Percentiles rank a stretch among this genome's conserved stretches.
phyloP scores from a whole-genome alignment of 768 basidiomycete species.

The Chiua virens region DNA sequence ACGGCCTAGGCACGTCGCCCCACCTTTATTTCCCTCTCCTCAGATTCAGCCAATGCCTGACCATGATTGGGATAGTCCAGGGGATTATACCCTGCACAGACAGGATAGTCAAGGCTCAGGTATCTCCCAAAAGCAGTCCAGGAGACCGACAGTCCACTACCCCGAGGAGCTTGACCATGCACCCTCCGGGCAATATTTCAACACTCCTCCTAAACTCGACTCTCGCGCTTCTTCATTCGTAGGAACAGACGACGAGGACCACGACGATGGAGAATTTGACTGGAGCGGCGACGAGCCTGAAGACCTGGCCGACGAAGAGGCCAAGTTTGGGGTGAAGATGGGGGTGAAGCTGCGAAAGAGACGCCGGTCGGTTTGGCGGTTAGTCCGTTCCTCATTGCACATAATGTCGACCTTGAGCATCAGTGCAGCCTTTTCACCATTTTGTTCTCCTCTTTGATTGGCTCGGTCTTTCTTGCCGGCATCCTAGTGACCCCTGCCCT shows the following conservation, averaged over 20 bases:
- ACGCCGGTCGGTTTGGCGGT: slow-evolving; percentile 59
- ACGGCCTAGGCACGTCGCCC: slow-evolving; percentile 15
- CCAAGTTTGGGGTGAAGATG: slow-evolving; percentile 62
- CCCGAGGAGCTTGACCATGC: slow-evolving; percentile 39
- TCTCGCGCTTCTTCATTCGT: slow-evolving; percentile 45
- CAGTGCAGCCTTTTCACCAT: slow-evolving; percentile 52
- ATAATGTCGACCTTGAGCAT: not conserved
- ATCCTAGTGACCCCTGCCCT: slow-evolving; percentile 62
- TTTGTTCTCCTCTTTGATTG: slow-evolving; percentile 72
- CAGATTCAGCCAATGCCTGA: slow-evolving; percentile 14
- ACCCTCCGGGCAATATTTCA: slow-evolving; percentile 18
- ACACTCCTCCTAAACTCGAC: slow-evolving; percentile 34
- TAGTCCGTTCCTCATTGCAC: slow-evolving; percentile 16
- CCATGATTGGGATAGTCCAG: slow-evolving; percentile 9
- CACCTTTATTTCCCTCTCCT: slow-evolving; percentile 14
- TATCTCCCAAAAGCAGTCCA: slow-evolving; percentile 8
- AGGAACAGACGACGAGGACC: slow-evolving; percentile 60
- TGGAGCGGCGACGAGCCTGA: slow-evolving; percentile 81
- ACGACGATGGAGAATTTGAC: slow-evolving; percentile 58
- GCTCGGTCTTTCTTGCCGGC: slow-evolving; percentile 64
- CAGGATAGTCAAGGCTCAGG: slow-evolving; percentile 17
- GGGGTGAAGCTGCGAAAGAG: slow-evolving; percentile 44
- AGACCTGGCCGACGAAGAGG: slow-evolving; percentile 71
- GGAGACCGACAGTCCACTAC: slow-evolving; percentile 54
- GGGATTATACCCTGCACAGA: not conserved